Evolutionary conservation across 2,329 filamentous ascomycete species (phyloP).

Genomic region (Ophiostoma novo-ulmi): DNA sequence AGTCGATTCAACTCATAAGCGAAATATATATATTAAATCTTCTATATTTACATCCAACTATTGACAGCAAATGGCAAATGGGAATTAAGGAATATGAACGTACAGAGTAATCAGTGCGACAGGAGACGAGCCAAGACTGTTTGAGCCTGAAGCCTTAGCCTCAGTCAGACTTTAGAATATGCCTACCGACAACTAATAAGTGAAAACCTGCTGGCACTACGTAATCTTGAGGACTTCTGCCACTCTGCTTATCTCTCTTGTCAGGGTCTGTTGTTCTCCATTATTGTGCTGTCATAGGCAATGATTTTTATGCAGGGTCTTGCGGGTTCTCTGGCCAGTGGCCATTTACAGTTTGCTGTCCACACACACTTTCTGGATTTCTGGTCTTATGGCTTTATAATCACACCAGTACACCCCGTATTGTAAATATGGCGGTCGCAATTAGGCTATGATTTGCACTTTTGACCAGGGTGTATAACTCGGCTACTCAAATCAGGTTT

Average conservation of each 20-base stretch:
- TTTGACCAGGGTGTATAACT: background rate
- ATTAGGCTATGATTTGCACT: background rate
- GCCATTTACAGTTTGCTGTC: background rate
- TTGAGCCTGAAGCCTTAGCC: background rate
- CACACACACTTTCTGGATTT: background rate
- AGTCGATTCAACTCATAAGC: background rate
- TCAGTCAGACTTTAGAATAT: background rate
- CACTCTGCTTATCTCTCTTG: background rate
- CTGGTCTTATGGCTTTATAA: background rate
- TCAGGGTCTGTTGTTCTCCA: background rate
- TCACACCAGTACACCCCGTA: background rate
- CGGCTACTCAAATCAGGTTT: constrained; percentile 3
- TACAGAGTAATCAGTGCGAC: background rate
- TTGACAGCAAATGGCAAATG: too few relatives aligned
- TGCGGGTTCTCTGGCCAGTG: background rate
- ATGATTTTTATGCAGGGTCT: constrained; percentile 1
- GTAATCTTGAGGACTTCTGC: background rate
- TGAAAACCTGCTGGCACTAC: background rate
- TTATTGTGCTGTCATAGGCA: constrained; percentile 1
- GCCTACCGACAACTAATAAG: background rate
- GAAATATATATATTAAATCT: too few relatives aligned
- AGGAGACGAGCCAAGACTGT: background rate
- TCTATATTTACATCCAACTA: too few relatives aligned
- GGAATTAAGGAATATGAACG: background rate
- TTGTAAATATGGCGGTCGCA: background rate